phyloP scores from a whole-genome alignment of 2,329 filamentous ascomycete genomes.

The Diplocarpon rosae region DNA sequence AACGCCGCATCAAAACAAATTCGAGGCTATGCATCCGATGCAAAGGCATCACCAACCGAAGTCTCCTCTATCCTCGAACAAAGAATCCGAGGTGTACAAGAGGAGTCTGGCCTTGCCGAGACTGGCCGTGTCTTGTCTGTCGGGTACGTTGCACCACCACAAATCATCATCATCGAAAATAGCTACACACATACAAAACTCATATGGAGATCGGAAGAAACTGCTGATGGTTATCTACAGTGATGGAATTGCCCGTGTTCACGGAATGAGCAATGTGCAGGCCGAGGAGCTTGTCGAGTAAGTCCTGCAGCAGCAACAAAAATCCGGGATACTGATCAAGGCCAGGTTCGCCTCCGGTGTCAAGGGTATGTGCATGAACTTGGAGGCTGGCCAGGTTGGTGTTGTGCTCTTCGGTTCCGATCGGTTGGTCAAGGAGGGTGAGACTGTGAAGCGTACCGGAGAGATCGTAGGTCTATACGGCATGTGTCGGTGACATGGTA shows the following conservation, averaged over 20 bases:
- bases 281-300: conserved; percentile 99
- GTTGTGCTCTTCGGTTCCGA: conserved; percentile 99
- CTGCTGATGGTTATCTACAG: conserved; percentile 38
- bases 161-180: conserved; percentile 7
- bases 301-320: conserved; percentile 31
- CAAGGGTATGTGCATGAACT: conserved; percentile 99
- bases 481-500: neutral
- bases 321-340: conserved; percentile 13
- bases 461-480: conserved; percentile 68
- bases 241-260: conserved; percentile 99
- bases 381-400: conserved; percentile 99
- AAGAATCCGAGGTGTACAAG: conserved; percentile 95
- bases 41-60: conserved; percentile 93
- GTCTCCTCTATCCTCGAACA: conserved; percentile 99
- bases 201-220: neutral
- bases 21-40: conserved; percentile 84
- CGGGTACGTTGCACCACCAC: conserved; percentile 58
- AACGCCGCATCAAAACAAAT: conserved; percentile 59
- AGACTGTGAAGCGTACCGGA: conserved; percentile 99
- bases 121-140: conserved; percentile 97
- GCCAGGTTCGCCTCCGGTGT: conserved; percentile 94
- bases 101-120: conserved; percentile 93
- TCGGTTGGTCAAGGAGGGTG: conserved; percentile 98
- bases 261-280: conserved; percentile 99
- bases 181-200: conserved; percentile 8